These are phyloP conservation scores for Leucocoprinus leucothites DNA, from an alignment of 768 basidiomycete genomes.

Conservation along the genomic window DNA sequence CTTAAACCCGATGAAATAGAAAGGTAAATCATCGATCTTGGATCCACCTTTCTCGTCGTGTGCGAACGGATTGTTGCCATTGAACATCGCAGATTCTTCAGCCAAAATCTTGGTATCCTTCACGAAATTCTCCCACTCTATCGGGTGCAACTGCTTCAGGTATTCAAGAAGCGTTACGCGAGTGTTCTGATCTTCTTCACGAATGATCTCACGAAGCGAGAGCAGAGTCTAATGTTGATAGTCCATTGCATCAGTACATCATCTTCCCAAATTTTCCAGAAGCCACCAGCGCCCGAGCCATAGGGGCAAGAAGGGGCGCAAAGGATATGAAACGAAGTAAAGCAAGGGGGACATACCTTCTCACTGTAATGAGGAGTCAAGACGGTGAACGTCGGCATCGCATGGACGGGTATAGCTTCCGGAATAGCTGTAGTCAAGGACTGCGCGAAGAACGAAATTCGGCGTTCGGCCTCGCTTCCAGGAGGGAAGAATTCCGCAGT, in stretches of 20 bases:
- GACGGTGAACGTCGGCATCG: slow-evolving; percentile 99
- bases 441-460: slow-evolving; percentile 99
- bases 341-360: slow-evolving; percentile 53
- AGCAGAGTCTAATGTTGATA: slow-evolving; percentile 69
- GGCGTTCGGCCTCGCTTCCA: slow-evolving; percentile 93
- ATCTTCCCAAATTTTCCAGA: slow-evolving; percentile 5
- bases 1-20: slow-evolving; percentile 99
- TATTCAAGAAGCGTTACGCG: slow-evolving; percentile 97
- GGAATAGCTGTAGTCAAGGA: slow-evolving; percentile 95
- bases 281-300: neutral
- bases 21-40: slow-evolving; percentile 90
- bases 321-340: neutral
- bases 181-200: slow-evolving; percentile 96
- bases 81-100: slow-evolving; percentile 88
- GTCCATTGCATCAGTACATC: slow-evolving; percentile 9
- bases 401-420: slow-evolving; percentile 90
- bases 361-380: slow-evolving; percentile 98
- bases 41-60: slow-evolving; percentile 76
- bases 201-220: slow-evolving; percentile 96
- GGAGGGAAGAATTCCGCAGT: slow-evolving; percentile 87
- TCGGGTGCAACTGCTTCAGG: slow-evolving; percentile 94
- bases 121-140: slow-evolving; percentile 99
- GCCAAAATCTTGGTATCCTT: slow-evolving; percentile 99
- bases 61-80: slow-evolving; percentile 68
- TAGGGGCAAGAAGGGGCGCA: neutral